Percentiles rank a stretch among this genome's conserved stretches.
phyloP scores from a whole-genome alignment of 23 red algal species.

The Gracilaria gracilis region DNA sequence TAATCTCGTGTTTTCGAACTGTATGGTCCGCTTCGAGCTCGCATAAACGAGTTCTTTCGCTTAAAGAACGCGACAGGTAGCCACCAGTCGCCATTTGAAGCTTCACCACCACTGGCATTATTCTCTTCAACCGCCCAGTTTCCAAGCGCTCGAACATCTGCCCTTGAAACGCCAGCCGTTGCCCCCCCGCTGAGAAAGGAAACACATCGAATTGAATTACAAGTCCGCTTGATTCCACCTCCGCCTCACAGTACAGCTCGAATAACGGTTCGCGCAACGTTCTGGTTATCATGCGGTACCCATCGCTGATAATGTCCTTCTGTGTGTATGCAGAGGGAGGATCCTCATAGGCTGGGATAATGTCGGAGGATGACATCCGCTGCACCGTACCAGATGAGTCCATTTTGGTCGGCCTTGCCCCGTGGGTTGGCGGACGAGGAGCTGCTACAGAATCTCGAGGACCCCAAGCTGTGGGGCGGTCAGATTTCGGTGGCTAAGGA shows the following conservation, averaged over 20 bases:
- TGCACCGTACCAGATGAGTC: neutral
- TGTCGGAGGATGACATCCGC: slow-evolving; percentile 21
- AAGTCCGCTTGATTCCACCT: slow-evolving; percentile 11
- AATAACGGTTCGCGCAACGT: slow-evolving; percentile 35
- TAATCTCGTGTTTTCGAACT: slow-evolving; percentile 47
- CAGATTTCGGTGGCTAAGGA: neutral
- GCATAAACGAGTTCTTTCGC: slow-evolving; percentile 38
- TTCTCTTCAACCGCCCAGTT: neutral
- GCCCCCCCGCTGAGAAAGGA: slow-evolving; percentile 65
- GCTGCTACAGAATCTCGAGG: neutral
- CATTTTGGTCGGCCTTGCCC: slow-evolving; percentile 4
- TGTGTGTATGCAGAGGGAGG: slow-evolving; percentile 47
- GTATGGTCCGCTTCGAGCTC: slow-evolving; percentile 41
- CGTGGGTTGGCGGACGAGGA: slow-evolving; percentile 1
- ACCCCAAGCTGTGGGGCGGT: neutral
- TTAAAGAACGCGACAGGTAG: neutral
- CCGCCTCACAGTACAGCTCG: slow-evolving; percentile 55
- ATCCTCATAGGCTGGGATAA: slow-evolving; percentile 38
- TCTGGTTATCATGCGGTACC: slow-evolving; percentile 40
- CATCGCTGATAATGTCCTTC: slow-evolving; percentile 48
- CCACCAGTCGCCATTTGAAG: slow-evolving; percentile 49
- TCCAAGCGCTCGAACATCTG: slow-evolving; percentile 28
- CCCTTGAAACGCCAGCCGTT: slow-evolving; percentile 62
- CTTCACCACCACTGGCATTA: slow-evolving; percentile 52
- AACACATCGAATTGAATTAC: slow-evolving; percentile 65